Evolutionary conservation across 495 filamentous ascomycete species (phyloP).

Genomic region (Aspergillus bridgeri): DNA sequence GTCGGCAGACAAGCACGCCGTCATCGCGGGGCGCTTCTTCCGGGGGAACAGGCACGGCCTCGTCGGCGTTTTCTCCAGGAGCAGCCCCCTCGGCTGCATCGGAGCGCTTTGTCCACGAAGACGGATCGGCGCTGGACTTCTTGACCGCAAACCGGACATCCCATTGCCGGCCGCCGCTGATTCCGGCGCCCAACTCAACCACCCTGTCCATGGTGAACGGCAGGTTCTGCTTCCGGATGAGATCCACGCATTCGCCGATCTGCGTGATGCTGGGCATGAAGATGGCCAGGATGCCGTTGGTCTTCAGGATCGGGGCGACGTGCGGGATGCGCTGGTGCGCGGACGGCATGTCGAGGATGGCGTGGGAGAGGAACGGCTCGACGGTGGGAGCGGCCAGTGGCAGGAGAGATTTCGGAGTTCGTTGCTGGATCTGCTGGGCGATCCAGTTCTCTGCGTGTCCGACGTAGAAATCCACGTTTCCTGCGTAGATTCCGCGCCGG

Average conservation of each 20-base stretch:
- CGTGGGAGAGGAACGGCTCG: constrained; percentile 61
- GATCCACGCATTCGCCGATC: constrained; percentile 57
- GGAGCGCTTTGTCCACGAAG: constrained; percentile 28
- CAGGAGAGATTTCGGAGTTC: constrained; percentile 22
- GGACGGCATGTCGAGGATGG: constrained; percentile 67
- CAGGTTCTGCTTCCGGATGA: constrained; percentile 47
- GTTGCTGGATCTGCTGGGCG: constrained; percentile 41
- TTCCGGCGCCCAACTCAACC: constrained; percentile 58
- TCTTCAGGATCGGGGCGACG: constrained; percentile 53
- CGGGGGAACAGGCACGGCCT: background rate
- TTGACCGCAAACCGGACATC: constrained; percentile 56
- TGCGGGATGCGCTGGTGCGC: constrained; percentile 55
- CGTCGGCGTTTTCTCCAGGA: constrained; percentile 6
- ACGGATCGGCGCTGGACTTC: constrained; percentile 42
- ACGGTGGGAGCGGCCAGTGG: constrained; percentile 15
- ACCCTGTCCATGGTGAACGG: constrained; percentile 59
- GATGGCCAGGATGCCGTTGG: constrained; percentile 60
- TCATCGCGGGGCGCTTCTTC: constrained; percentile 28
- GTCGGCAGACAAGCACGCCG: constrained; percentile 62
- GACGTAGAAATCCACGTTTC: constrained; percentile 68
- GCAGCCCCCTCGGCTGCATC: constrained; percentile 15
- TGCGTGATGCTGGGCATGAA: constrained; percentile 78
- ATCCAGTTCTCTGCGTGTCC: constrained; percentile 63
- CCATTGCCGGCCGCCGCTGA: constrained; percentile 60
- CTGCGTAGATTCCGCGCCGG: constrained; percentile 63